Evolutionary conservation across 2,329 filamentous ascomycete genomes (phyloP).

Genomic region (Ophiocordyceps camponoti-leonardi): DNA sequence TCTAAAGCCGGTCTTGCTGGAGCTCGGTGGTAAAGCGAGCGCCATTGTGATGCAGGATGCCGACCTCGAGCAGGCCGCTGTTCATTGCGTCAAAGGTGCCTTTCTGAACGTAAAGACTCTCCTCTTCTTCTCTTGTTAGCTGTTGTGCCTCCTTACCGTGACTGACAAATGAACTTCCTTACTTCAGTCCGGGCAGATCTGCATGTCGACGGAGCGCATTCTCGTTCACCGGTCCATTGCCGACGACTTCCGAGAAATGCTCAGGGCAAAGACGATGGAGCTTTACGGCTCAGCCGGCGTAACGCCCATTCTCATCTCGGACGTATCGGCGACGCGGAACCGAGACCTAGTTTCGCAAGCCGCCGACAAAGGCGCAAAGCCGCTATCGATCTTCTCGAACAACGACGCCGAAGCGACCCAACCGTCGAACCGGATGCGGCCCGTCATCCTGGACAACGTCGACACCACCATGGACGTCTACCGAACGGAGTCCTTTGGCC

Average conservation of each 20-base stretch:
- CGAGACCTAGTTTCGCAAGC: slow-evolving; percentile 51
- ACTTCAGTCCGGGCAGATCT: slow-evolving; percentile 47
- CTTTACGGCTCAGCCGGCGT: slow-evolving; percentile 37
- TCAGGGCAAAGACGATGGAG: slow-evolving; percentile 19
- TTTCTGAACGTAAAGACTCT: slow-evolving; percentile 40
- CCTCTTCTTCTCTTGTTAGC: neutral
- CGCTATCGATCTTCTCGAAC: slow-evolving; percentile 23
- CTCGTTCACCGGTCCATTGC: slow-evolving; percentile 33
- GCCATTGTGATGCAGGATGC: slow-evolving; percentile 70
- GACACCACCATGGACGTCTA: slow-evolving; percentile 53
- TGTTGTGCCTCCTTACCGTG: neutral
- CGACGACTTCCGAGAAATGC: slow-evolving; percentile 26
- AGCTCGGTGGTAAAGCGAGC: slow-evolving; percentile 69
- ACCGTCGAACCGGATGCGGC: slow-evolving; percentile 32
- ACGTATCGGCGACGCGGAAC: slow-evolving; percentile 47
- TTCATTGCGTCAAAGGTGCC: slow-evolving; percentile 49
- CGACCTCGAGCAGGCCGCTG: slow-evolving; percentile 53
- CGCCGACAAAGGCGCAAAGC: slow-evolving; percentile 42
- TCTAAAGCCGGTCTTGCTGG: slow-evolving; percentile 65
- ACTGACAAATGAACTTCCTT: neutral
- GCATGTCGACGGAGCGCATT: slow-evolving; percentile 71
- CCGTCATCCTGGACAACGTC: slow-evolving; percentile 51
- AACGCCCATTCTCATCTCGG: slow-evolving; percentile 52
- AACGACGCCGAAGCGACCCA: slow-evolving; percentile 13
- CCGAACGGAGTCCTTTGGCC: slow-evolving; percentile 60